phyloP scores from a whole-genome alignment of 2,329 filamentous ascomycete genomes.

The Grosmannia huntii region DNA sequence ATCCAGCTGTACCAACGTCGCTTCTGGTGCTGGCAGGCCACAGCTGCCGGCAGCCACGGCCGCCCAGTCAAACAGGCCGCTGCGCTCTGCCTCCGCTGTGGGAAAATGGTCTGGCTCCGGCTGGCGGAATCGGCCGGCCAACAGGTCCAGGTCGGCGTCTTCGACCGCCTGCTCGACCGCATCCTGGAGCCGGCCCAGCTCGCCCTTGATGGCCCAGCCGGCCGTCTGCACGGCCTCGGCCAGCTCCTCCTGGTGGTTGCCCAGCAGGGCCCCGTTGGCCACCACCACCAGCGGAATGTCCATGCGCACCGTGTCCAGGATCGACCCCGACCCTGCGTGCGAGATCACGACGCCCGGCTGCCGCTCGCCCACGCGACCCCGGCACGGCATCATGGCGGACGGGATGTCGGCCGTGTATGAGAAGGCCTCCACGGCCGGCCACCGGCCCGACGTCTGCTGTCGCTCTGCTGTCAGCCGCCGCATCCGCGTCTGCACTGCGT shows the following conservation, averaged over 20 bases:
- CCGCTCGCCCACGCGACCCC: conserved; percentile 27
- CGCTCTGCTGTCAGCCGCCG: conserved; percentile 23
- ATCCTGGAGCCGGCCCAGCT: conserved; percentile 28
- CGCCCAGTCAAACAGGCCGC: conserved; percentile 22
- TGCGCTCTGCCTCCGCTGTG: conserved; percentile 15
- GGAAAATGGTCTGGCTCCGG: conserved; percentile 16
- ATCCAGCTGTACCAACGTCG: conserved; percentile 5
- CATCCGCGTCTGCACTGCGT: conserved; percentile 31
- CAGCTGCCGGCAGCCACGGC: conserved; percentile 3
- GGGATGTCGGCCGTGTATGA: conserved; percentile 52
- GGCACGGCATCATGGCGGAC: conserved; percentile 44
- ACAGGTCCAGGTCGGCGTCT: conserved; percentile 11
- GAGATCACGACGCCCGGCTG: conserved; percentile 66
- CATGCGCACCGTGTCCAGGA: conserved; percentile 67
- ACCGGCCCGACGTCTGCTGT: not conserved
- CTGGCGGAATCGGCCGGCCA: conserved; percentile 15
- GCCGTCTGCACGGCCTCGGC: conserved; percentile 61
- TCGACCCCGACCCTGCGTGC: conserved; percentile 85
- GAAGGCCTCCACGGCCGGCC: conserved; percentile 31
- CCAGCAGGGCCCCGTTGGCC: conserved; percentile 67
- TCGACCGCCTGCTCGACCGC: conserved; percentile 14
- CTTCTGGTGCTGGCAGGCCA: not conserved
- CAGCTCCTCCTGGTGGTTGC: conserved; percentile 86
- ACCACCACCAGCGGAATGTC: conserved; percentile 75
- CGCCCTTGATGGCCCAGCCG: conserved; percentile 64